Evolutionary conservation across 352 stramenopile genomes (phyloP).

Genomic region (Phytophthora macrochlamydospora): DNA sequence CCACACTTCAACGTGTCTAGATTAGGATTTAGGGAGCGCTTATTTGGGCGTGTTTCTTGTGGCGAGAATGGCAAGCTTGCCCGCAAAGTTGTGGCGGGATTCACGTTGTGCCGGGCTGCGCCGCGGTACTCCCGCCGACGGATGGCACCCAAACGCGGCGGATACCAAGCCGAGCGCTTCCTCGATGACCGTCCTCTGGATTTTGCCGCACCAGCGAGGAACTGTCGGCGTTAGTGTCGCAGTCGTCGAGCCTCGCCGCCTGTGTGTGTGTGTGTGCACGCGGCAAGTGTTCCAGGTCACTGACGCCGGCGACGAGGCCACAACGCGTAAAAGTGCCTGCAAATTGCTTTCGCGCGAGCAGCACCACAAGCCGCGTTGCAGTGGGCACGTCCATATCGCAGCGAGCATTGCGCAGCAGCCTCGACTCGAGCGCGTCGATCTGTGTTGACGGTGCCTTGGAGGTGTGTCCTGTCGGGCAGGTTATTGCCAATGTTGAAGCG

Average conservation of each 20-base stretch:
- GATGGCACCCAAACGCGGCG: too few relatives aligned
- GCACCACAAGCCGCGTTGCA: background rate
- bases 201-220: too few relatives aligned
- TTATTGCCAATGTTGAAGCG: too few relatives aligned
- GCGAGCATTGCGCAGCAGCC: background rate
- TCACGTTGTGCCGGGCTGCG: too few relatives aligned
- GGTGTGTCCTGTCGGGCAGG: too few relatives aligned
- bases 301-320: background rate
- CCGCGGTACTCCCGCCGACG: too few relatives aligned
- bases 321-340: background rate
- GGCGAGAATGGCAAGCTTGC: too few relatives aligned
- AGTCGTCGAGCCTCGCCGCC: background rate
- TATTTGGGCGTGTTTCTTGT: background rate
- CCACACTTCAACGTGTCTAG: background rate
- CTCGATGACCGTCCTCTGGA: too few relatives aligned
- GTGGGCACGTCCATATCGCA: background rate
- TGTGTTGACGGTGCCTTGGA: too few relatives aligned
- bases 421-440: too few relatives aligned
- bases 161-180: too few relatives aligned
- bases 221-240: background rate
- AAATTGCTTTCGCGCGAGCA: background rate
- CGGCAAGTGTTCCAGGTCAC: background rate
- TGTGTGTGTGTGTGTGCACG: background rate
- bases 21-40: background rate
- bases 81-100: too few relatives aligned